phyloP scores from a whole-genome alignment of 1,284 basidiomycete species.

The Sutorius eximius region DNA sequence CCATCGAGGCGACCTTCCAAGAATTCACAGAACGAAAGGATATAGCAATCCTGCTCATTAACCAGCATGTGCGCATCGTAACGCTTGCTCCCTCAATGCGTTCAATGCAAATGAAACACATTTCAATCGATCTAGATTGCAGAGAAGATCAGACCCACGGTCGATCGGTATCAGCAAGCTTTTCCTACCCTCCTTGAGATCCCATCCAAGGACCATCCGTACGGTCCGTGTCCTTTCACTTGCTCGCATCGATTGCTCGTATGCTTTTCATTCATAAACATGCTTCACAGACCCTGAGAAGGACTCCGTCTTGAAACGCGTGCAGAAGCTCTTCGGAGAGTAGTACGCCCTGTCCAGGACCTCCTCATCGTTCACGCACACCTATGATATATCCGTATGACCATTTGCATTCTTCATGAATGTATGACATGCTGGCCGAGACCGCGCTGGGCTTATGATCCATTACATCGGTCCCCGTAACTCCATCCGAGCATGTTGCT shows the following conservation, averaged over 20 bases:
- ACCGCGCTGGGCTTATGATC: constrained; percentile 20
- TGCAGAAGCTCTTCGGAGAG: constrained; percentile 96
- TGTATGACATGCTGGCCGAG: constrained; percentile 2
- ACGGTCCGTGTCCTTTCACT: constrained; percentile 53
- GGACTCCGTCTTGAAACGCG: constrained; percentile 95
- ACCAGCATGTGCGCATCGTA: constrained; percentile 79
- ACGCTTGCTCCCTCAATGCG: constrained; percentile 3
- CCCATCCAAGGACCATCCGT: constrained; percentile 92
- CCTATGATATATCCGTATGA: constrained; percentile 9
- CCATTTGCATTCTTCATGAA: constrained; percentile 7
- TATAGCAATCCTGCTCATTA: constrained; percentile 93
- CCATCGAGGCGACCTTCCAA: constrained; percentile 88
- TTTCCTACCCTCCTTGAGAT: constrained; percentile 98
- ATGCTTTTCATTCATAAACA: constrained; percentile 25
- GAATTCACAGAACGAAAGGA: constrained; percentile 92
- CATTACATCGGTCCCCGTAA: constrained; percentile 21
- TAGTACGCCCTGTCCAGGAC: constrained; percentile 32
- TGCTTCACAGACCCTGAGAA: constrained; percentile 82
- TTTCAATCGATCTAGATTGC: constrained; percentile 63
- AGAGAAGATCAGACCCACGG: constrained; percentile 93
- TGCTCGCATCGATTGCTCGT: constrained; percentile 1
- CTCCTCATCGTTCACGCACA: constrained; percentile 11
- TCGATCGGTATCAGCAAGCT: constrained; percentile 93
- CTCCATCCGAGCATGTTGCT: constrained; percentile 14
- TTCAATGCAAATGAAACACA: constrained; percentile 12